Base-by-base conservation (phyloP, 2,329 filamentous ascomycete species). In the Fusarium albosuccineum region DNA sequence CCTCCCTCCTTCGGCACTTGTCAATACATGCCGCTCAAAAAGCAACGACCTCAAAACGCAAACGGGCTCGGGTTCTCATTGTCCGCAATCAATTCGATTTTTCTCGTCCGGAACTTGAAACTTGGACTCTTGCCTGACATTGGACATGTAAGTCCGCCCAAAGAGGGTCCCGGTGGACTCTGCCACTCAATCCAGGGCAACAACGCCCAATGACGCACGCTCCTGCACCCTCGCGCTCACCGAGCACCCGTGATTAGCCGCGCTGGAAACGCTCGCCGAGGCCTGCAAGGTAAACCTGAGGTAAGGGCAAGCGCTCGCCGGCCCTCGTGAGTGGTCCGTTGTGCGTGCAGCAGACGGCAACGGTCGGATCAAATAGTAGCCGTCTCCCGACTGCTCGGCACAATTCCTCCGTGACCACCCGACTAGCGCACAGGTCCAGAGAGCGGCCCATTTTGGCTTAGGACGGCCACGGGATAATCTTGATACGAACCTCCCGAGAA, bases 381-480 rank as follows among this genome's bases (percentile, higher is more conserved):
- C 72, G 68, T 16, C 5, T 51, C 39, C 41, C 48, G 55, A 52
- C 52, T 57, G 3, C 60, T 70, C 71, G 71, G 72, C 62, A 69
- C 51, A 67, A 55, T 68, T 62, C 64, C 68, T 70, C 72, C 72
- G 72, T 71, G 68, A 67, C 61, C 72, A 68, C 70, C 72, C 72
- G 72, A 22, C 17, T 74, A 73, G 70, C 64, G 66, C 57, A 62
- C 67, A 62, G 52, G 61, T 36, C 54, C 57, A 61, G 52, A 66
- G 39, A 51, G 50, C 51, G 42, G 56, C 63, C 71, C 55, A 26
- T 70, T 73, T 62, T 46, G 71, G 71, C 17, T 66, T 73, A 73
- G 66, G 57, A 62, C 63, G 67, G 67, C 63, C 71, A 73, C 72
- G 71, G 72, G 72, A 74, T 70, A 74, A 74, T 74, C 70, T 74